These are phyloP conservation scores for Epichloe coenophiala DNA, from an alignment of 2,329 filamentous ascomycete species.

Conservation along the genomic window DNA sequence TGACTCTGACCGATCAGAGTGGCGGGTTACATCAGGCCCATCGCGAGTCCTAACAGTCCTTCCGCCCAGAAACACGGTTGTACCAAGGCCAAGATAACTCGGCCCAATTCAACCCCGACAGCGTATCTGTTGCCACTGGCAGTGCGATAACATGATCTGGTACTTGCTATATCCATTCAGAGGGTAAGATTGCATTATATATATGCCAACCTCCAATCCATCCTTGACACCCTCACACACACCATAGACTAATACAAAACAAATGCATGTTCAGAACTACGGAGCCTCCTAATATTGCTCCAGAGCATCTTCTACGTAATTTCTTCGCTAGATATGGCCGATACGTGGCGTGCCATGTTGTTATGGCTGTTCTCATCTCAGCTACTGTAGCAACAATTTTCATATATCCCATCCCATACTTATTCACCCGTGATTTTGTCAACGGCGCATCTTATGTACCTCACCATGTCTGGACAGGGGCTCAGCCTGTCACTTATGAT, in stretches of 20 bases:
- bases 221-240: no score
- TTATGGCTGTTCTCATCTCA: conserved; percentile 61
- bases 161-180: conserved; percentile 8
- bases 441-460: conserved; percentile 60
- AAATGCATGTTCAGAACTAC: conserved; percentile 43
- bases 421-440: conserved; percentile 59
- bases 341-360: conserved; percentile 58
- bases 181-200: conserved; percentile 1
- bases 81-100: neutral
- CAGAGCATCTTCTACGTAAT: conserved; percentile 50
- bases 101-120: neutral
- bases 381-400: conserved; percentile 56
- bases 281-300: conserved; percentile 52
- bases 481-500: conserved; percentile 45
- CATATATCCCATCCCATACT: conserved; percentile 62
- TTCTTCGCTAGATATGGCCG: conserved; percentile 57
- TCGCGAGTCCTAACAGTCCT: no score
- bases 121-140: neutral
- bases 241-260: neutral
- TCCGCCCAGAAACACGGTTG: neutral
- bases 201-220: neutral
- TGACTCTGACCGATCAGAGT: no score
- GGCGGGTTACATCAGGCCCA: no score
- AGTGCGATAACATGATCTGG: conserved; percentile 2
- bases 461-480: conserved; percentile 70